These are phyloP conservation scores for Colletotrichum eleusines DNA, from an alignment of 2,329 filamentous ascomycete species.

Conservation along the genomic window DNA sequence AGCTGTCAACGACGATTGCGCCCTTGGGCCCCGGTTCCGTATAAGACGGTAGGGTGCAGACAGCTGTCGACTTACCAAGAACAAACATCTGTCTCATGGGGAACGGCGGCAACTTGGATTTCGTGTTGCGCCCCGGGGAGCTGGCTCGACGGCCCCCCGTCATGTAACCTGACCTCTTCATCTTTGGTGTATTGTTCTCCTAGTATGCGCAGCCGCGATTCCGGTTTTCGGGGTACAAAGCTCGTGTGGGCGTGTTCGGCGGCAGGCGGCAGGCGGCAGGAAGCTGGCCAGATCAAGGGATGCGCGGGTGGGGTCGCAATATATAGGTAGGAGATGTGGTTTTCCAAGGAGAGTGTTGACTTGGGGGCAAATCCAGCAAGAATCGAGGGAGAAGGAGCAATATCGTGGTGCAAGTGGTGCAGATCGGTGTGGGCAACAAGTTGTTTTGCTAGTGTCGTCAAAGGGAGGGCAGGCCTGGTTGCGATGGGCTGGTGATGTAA, in stretches of 20 bases:
- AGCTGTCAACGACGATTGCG: conserved; percentile 6
- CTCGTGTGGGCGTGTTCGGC: background rate
- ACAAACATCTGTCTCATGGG: conserved; percentile 64
- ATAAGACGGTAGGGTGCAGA: background rate
- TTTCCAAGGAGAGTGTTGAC: background rate
- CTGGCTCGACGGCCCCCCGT: conserved; percentile 33
- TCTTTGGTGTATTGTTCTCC: conserved; percentile 14
- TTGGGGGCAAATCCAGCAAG: background rate
- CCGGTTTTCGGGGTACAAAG: background rate
- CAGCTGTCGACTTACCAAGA: conserved; percentile 52
- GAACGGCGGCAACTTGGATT: conserved; percentile 47
- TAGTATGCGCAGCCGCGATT: conserved; percentile 20
- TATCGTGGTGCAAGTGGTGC: conserved; percentile 20
- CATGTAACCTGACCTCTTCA: conserved; percentile 41
- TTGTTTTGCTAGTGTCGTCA: conserved; percentile 35
- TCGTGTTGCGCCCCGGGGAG: conserved; percentile 28
- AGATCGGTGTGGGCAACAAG: conserved; percentile 36
- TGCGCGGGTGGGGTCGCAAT: conserved; percentile 17
- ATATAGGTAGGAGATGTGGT: conserved; percentile 22
- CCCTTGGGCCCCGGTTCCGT: background rate
- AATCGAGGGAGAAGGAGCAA: conserved; percentile 31
- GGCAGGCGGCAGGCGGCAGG: background rate
- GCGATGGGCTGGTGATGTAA: conserved; percentile 38
- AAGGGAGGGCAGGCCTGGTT: conserved; percentile 28
- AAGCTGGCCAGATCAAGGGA: background rate